Conservation (phyloP, 176 grass and related monocot species). For the Oryza officinalis region DNA sequence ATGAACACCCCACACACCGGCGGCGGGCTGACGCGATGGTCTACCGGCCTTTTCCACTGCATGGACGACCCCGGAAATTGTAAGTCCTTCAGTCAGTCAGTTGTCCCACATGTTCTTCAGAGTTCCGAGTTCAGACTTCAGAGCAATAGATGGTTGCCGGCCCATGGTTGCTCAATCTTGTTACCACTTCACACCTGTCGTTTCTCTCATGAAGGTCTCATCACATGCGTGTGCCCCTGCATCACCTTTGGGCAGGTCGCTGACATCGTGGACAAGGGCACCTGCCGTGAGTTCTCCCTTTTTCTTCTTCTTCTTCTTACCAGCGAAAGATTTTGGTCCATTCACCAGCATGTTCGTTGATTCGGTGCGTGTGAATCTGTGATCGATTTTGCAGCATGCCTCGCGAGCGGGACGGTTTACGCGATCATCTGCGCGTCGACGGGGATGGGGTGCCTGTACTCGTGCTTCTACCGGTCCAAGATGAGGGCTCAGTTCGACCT, state of each 20-base stretch:
- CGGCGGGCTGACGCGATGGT: slow-evolving; percentile 56
- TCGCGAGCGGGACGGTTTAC: slow-evolving; percentile 50
- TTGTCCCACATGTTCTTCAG: not conserved
- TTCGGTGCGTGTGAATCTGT: not conserved
- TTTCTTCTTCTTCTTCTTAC: not conserved
- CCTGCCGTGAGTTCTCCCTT: slow-evolving; percentile 61
- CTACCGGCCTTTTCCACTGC: slow-evolving; percentile 95
- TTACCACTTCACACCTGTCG: too few relatives aligned
- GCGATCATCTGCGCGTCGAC: slow-evolving; percentile 46
- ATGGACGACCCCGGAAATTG: slow-evolving; percentile 97
- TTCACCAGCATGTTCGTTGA: not conserved
- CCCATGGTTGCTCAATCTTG: not conserved
- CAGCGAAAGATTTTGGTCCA: not conserved
- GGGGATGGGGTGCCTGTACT: slow-evolving; percentile 78
- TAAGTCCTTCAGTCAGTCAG: slow-evolving; percentile 29
- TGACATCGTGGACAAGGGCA: slow-evolving; percentile 78
- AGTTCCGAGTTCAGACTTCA: not conserved
- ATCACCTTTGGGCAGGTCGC: slow-evolving; percentile 93
- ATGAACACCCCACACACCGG: slow-evolving; percentile 38
- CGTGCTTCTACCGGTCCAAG: slow-evolving; percentile 81
- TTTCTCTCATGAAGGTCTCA: slow-evolving; percentile 50
- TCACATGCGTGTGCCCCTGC: slow-evolving; percentile 88
- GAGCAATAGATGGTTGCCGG: not conserved
- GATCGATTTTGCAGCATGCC: slow-evolving; percentile 51
- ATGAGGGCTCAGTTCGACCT: slow-evolving; percentile 74